Conservation (phyloP, 2,329 filamentous ascomycete species). For the Sporothrix brasiliensis region DNA sequence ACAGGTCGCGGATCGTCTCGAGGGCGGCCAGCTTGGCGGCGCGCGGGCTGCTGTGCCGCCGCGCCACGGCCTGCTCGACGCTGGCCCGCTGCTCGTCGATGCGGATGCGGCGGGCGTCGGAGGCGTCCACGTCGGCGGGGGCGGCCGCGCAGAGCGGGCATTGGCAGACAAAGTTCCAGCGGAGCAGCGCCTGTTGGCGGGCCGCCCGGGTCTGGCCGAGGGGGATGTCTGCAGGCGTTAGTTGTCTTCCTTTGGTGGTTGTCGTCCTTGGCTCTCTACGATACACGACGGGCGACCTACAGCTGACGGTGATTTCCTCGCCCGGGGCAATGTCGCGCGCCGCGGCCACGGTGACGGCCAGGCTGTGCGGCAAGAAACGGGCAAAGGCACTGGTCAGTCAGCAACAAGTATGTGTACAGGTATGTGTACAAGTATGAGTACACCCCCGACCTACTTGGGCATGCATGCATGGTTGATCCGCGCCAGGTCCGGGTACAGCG, state of each 20-base stretch:
- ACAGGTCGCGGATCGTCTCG: slow-evolving; percentile 40
- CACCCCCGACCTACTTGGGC: slow-evolving; percentile 41
- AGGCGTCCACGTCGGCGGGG: slow-evolving; percentile 38
- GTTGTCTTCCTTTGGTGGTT: no score
- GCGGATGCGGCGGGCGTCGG: slow-evolving; percentile 42
- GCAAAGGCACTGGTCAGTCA: slow-evolving; percentile 40
- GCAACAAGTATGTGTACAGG: no score
- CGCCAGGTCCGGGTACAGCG: slow-evolving; percentile 32
- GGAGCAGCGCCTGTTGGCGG: slow-evolving; percentile 39
- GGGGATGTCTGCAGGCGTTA: slow-evolving; percentile 39
- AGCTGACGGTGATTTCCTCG: slow-evolving; percentile 40
- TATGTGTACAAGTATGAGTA: no score
- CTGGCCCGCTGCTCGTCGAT: slow-evolving; percentile 39
- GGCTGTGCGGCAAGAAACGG: slow-evolving; percentile 39
- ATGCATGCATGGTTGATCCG: slow-evolving; percentile 44
- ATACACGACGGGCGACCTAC: slow-evolving; percentile 28
- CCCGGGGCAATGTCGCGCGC: slow-evolving; percentile 37
- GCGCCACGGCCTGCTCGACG: slow-evolving; percentile 40
- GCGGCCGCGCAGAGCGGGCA: slow-evolving; percentile 43
- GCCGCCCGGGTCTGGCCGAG: slow-evolving; percentile 40
- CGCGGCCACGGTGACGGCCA: slow-evolving; percentile 37
- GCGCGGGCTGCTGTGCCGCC: slow-evolving; percentile 37
- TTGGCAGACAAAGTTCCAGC: slow-evolving; percentile 44
- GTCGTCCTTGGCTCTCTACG: no score
- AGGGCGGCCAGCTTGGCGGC: slow-evolving; percentile 36